Evolutionary conservation across 306 rosid genomes (phyloP), one percentile per base, ranked within the genome.

Genomic region (Ochetophila trinervis): DNA sequence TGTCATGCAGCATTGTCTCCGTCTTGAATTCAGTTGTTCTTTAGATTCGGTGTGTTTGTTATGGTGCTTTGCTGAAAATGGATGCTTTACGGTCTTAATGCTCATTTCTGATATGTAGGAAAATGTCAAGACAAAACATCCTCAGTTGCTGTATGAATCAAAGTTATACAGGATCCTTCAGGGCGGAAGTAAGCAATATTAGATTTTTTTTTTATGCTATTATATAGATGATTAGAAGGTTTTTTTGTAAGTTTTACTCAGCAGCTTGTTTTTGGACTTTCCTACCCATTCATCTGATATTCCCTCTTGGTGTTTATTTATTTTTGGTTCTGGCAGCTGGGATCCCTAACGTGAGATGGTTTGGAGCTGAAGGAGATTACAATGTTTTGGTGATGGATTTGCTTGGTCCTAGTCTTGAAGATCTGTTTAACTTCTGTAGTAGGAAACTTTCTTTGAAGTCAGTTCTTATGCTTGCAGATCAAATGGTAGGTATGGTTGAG

Each of bases 401-500:
- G 70, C 98, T 91, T 53, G 98, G 98, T 52, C 98, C 98, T 30
- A 91, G 98, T 82, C 98, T 91, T 72, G 98, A 91, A 78, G 96
- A 91, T 82, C 85, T 91, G 14, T 89, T 91, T 72, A 91, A 91
- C 85, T 91, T 91, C 81, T 89, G 98, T 72, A 91, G 88, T 72
- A 83, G 98, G 78, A 89, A 91, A 67, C 88, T 91, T 68, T 91
- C 98, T 35, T 73, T 91, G 72, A 91, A 91, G 85, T 83, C 97
- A 1, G 96, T 91, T 77, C 95, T 91, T 52, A 91, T 91, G 97
- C 91, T 91, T 70, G 97, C 97, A 30, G 96, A 91, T 85, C 98
- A 91, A 85, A 91, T 91, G 98, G 98, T 91, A 78, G 72, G 70
- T 63, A 18, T 65, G 40, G 8, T 21, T 32, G 70, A 58, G 56